Evolutionary conservation across 2,329 filamentous ascomycete genomes (phyloP).

Genomic region (Cladosporium sp.): DNA sequence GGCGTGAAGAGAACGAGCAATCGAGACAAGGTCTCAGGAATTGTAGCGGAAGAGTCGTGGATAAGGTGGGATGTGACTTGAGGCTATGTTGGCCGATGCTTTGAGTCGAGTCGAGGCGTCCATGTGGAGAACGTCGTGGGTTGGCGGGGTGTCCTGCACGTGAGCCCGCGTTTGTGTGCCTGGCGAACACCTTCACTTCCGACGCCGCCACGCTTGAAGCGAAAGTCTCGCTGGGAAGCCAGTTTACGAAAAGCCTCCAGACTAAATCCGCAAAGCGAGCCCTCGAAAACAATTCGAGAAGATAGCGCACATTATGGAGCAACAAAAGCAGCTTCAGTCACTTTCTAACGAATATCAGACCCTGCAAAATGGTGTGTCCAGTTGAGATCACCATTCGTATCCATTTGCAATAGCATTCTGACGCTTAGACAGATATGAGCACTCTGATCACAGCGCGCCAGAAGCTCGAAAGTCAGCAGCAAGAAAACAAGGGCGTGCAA

Average conservation of each 20-base stretch:
- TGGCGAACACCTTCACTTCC: not conserved
- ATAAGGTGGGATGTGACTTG: too few relatives aligned
- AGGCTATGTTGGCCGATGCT: not conserved
- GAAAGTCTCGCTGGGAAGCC: too few relatives aligned
- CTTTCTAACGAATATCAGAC: conserved; percentile 84
- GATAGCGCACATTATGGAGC: conserved; percentile 35
- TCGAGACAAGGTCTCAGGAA: too few relatives aligned
- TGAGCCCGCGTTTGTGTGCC: conserved; percentile 4
- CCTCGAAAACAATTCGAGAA: not conserved
- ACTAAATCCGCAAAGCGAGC: not conserved
- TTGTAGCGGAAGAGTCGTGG: too few relatives aligned
- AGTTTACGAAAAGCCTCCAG: not conserved
- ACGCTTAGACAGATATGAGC: conserved; percentile 61
- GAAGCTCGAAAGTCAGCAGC: conserved; percentile 86
- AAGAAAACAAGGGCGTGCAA: conserved; percentile 85
- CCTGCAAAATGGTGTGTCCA: conserved; percentile 66
- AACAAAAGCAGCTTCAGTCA: conserved; percentile 70
- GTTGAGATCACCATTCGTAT: too few relatives aligned
- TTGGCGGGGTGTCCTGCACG: conserved; percentile 5
- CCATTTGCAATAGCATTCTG: not conserved
- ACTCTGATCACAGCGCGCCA: conserved; percentile 71
- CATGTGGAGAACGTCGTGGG: conserved; percentile 5
- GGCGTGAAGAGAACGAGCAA: too few relatives aligned
- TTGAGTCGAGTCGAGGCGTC: not conserved
- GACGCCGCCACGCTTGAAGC: too few relatives aligned